Base-by-base conservation (phyloP, 2,329 filamentous ascomycete species). In the Fusarium euwallaceae region DNA sequence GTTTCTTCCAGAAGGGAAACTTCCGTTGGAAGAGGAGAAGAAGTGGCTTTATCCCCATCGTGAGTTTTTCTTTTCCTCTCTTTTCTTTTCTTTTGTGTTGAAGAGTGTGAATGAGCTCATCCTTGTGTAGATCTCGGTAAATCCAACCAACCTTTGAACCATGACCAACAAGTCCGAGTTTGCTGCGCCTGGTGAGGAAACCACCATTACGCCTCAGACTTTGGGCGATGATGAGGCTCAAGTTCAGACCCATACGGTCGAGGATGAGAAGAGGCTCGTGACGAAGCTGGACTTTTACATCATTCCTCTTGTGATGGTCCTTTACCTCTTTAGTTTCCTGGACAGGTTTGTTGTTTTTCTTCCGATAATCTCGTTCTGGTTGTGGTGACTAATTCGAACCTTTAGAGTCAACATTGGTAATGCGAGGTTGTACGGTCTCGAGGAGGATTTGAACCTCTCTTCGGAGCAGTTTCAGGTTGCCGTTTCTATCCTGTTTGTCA, bases 261-360 rank as follows among this genome's bases (percentile, higher is more conserved):
- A 45, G 14, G 73, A 81, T n/a, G 86, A 93, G 82, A 86, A 84
- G 75, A 87, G 86, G 73, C 84, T 94, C 24, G 84, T 93, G 51
- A 86, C 89, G 65, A 94, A 93, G 81, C 82, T 94, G 36, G 92
- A 94, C 80, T 70, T 86, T 16, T 86, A 88, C 78, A 86, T 94
- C 29, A 87, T 94, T 16, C 92, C 92, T 3, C 84, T 93, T 22
- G 85, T 93, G 9, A 93, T 93, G 89, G 81, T 89, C 8, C 82
- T 93, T 17, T 96, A 96, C 80, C 86, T 95, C 16, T 91, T 95
- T 75, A 93, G 91, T 75, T 95, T 95, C 80, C 83, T 95, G 10
- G 93, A 95, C 79, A 87, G 93, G 88, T 91, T 79, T 48, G 43
- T 81, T 81, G 86, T 83, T 74, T 59, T 22, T 22, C 10, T 22